Conservation (phyloP, 164 flowering plant species). For the Euptelea pleiosperma region DNA sequence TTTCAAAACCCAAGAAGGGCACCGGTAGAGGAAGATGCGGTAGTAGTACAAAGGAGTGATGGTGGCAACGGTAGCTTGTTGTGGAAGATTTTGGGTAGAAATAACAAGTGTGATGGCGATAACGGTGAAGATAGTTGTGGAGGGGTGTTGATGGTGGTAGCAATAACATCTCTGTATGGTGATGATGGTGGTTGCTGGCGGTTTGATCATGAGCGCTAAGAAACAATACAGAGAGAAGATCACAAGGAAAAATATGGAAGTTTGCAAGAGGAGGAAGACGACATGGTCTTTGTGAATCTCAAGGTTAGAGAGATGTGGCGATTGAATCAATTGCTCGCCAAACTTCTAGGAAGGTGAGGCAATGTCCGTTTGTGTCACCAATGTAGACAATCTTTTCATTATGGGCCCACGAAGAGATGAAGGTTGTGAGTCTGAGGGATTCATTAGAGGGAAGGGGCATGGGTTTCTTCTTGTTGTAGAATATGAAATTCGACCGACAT, state of each 20-base stretch:
- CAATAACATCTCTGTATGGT: too few relatives aligned
- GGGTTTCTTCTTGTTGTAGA: constrained; percentile 80
- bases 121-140: too few relatives aligned
- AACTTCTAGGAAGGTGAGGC: constrained; percentile 48
- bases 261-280: constrained; percentile 68
- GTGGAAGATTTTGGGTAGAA: too few relatives aligned
- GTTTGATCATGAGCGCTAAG: too few relatives aligned
- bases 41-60: too few relatives aligned
- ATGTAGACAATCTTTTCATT: constrained; percentile 60
- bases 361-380: constrained; percentile 67
- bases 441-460: constrained; percentile 48
- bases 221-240: constrained; percentile 71
- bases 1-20: too few relatives aligned
- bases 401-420: constrained; percentile 79
- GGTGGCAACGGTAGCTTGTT: too few relatives aligned
- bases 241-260: constrained; percentile 73
- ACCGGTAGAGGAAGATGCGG: too few relatives aligned
- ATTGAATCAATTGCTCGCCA: constrained; percentile 65
- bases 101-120: too few relatives aligned
- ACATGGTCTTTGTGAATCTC: constrained; percentile 71
- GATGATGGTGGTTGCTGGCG: too few relatives aligned
- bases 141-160: too few relatives aligned
- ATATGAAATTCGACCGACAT: constrained; percentile 50
- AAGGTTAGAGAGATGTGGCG: constrained; percentile 42
- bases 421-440: constrained; percentile 63